These are phyloP conservation scores for Cordyceps militaris DNA, from an alignment of 2,329 filamentous ascomycete genomes.

Conservation along the genomic window DNA sequence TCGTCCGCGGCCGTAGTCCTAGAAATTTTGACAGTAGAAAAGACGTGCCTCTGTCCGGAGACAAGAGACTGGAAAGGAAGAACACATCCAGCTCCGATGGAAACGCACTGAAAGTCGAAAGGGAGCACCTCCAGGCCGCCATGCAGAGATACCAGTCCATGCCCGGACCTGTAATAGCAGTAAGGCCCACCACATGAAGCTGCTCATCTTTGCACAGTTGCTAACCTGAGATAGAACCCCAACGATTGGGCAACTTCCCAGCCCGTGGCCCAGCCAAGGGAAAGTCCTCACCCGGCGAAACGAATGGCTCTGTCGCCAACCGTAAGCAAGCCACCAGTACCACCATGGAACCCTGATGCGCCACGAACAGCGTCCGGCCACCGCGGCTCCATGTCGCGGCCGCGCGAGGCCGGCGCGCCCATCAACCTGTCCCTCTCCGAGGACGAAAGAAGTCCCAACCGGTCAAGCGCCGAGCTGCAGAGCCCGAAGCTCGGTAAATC, in stretches of 20 bases:
- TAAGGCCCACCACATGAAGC: background rate
- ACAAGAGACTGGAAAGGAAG: constrained; percentile 41
- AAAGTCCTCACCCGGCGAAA: constrained; percentile 44
- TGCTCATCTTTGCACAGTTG: background rate
- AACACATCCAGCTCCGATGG: constrained; percentile 31
- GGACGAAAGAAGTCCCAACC: constrained; percentile 51
- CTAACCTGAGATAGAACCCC: constrained; percentile 24
- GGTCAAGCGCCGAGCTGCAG: constrained; percentile 41
- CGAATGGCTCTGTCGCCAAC: constrained; percentile 46
- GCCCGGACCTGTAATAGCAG: constrained; percentile 5
- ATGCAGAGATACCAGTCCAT: constrained; percentile 21
- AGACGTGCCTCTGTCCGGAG: constrained; percentile 65
- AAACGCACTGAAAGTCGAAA: constrained; percentile 27
- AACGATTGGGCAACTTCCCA: constrained; percentile 41
- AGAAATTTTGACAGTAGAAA: constrained; percentile 90
- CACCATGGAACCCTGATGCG: constrained; percentile 39
- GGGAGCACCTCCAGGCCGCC: constrained; percentile 24
- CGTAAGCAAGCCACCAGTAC: constrained; percentile 45
- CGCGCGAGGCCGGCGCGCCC: constrained; percentile 21
- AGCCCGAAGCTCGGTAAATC: constrained; percentile 44
- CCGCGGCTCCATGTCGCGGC: constrained; percentile 13
- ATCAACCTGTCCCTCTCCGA: constrained; percentile 53
- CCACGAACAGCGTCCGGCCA: constrained; percentile 17
- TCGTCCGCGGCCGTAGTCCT: constrained; percentile 86
- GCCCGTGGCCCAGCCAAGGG: constrained; percentile 27